phyloP scores from a whole-genome alignment of 495 filamentous ascomycete genomes.

The Xylaria telfairii region DNA sequence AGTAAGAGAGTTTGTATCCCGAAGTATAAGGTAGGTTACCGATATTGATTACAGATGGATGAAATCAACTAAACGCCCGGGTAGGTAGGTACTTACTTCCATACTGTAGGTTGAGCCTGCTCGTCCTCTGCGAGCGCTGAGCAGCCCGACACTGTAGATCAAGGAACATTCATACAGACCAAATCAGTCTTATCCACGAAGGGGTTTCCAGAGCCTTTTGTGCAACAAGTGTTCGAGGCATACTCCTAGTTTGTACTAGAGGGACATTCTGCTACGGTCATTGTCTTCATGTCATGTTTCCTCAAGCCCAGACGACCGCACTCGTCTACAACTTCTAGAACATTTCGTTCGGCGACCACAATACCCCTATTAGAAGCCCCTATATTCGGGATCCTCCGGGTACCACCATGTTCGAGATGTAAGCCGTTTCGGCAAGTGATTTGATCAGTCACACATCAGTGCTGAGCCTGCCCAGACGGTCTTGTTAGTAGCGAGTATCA shows the following conservation, averaged over 20 bases:
- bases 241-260: background rate
- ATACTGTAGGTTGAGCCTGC: background rate
- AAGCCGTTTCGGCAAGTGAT: background rate
- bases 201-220: background rate
- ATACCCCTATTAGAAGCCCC: background rate
- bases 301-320: background rate
- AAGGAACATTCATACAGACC: background rate
- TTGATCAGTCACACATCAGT: background rate
- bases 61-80: background rate
- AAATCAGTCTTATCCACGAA: background rate
- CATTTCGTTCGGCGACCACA: background rate
- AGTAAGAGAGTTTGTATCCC: background rate
- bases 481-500: constrained; percentile 8
- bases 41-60: background rate
- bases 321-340: background rate
- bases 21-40: background rate
- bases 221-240: background rate
- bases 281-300: background rate
- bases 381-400: background rate
- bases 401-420: background rate
- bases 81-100: no score
- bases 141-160: background rate
- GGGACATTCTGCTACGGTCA: background rate
- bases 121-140: background rate
- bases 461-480: background rate